These are phyloP conservation scores for Tylopilus sp. DNA, from an alignment of 1,284 basidiomycete genomes.

Conservation along the genomic window DNA sequence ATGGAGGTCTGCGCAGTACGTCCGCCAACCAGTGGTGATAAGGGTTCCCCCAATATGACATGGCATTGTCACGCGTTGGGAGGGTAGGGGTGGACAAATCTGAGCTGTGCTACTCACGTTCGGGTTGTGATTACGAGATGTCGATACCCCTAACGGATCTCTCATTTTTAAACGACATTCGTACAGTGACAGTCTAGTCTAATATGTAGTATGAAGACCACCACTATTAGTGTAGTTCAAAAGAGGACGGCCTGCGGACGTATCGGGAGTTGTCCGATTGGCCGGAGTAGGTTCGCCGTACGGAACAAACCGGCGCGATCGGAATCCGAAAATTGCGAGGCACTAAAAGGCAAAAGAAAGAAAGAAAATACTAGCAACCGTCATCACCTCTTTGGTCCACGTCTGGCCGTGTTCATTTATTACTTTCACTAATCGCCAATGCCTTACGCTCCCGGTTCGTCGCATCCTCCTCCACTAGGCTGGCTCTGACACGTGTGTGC, in stretches of 20 bases:
- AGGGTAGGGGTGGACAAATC: conserved; percentile 4
- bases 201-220: conserved; percentile 5
- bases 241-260: too few species aligned
- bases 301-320: conserved; percentile 32
- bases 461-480: background rate
- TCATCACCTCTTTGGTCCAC: conserved; percentile 7
- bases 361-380: background rate
- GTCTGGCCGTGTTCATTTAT: conserved; percentile 5
- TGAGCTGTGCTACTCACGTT: conserved; percentile 2
- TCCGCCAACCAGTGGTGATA: conserved; percentile 30
- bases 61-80: conserved; percentile 1
- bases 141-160: conserved; percentile 1
- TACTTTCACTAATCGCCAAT: conserved; percentile 16
- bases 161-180: background rate
- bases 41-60: conserved; percentile 25
- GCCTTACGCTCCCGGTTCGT: conserved; percentile 31
- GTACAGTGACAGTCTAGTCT: conserved; percentile 1
- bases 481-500: background rate
- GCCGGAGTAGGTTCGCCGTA: conserved; percentile 6
- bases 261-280: conserved; percentile 25
- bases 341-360: conserved; percentile 16
- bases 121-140: background rate
- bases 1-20: conserved; percentile 44
- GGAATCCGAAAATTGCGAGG: conserved; percentile 18
- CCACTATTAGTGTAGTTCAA: background rate